Base-by-base conservation (phyloP, 2,329 filamentous ascomycete genomes). In the Cryphonectria naterciae region DNA sequence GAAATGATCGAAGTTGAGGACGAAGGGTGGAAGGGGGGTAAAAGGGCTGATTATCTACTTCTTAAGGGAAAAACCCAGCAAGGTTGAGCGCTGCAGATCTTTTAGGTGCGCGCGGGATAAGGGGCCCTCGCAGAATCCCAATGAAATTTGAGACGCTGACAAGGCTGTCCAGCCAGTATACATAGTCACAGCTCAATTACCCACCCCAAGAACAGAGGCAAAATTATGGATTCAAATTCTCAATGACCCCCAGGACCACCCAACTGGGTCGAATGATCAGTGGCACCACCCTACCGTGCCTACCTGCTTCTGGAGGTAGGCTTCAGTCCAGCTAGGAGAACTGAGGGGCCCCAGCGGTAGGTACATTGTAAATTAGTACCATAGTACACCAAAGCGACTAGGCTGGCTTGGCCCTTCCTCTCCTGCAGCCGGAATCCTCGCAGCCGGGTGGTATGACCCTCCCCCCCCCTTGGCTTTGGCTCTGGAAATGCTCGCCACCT, bases 361-460 rank as follows among this genome's bases (percentile, higher is more conserved):
- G 43, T n/a, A 8, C 43, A 49, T 49, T n/a, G 46, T 49, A 49
- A 49, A 49, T 49, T 49, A n/a, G 46, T 49, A n/a, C 22, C 43
- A 22, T 17, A 49, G 19, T 22, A 22, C 17, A 49, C 43, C 43
- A 49, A 4, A 49, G 43, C 11, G 17, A 22, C 35, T 39, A 62
- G 58, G 32, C 58, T 22, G 28, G 58, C 52, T 62, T n/a, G 56
- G 56, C 56, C 35, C 19, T 32, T 15, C 28, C 22, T 39, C 8
- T 17, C 39, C n/a, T 35, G 28, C 66, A 25, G 41, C 56, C 66
- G 68, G 60, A 65, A 68, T 46, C 63, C 32, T 56, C 35, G n/a
- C 41, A 65, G 61, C 70, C 70, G 68, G 65, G 67, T 62, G 65
- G 66, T 68, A 65, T 65, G 60, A 70, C 70, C 65, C 56, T 68